These are phyloP conservation scores for Penicillium sclerotigenum DNA, from an alignment of 2,329 filamentous ascomycete genomes.

Conservation along the genomic window DNA sequence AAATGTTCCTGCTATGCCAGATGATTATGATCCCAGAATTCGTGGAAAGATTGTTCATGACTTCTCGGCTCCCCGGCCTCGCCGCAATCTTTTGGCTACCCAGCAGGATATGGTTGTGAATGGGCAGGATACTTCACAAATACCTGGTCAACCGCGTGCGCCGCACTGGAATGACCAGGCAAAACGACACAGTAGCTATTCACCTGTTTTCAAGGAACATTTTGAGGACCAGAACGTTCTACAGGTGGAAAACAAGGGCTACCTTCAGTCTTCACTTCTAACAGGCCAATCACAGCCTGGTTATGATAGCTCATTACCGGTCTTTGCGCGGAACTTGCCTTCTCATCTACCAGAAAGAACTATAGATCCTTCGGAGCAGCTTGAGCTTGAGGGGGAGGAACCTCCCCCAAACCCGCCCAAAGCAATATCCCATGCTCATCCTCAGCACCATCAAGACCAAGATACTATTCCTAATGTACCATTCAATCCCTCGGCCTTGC, in stretches of 20 bases:
- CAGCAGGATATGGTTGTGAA: slow-evolving; percentile 15
- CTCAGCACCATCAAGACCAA: slow-evolving; percentile 25
- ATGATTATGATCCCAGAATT: slow-evolving; percentile 62
- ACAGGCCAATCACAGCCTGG: slow-evolving; percentile 29
- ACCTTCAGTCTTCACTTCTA: slow-evolving; percentile 41
- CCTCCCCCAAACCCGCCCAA: slow-evolving; percentile 4
- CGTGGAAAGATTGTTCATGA: slow-evolving; percentile 63
- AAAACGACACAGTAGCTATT: slow-evolving; percentile 46
- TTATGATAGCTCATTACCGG: slow-evolving; percentile 38
- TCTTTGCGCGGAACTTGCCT: slow-evolving; percentile 46
- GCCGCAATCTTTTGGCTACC: slow-evolving; percentile 35
- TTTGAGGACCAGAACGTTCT: slow-evolving; percentile 50
- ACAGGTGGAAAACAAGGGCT: slow-evolving; percentile 43
- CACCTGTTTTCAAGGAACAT: slow-evolving; percentile 60
- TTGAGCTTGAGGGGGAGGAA: slow-evolving; percentile 2
- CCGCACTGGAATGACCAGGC: slow-evolving; percentile 24
- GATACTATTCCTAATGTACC: slow-evolving; percentile 33
- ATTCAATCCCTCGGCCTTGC: slow-evolving; percentile 35
- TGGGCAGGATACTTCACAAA: slow-evolving; percentile 17
- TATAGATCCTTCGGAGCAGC: slow-evolving; percentile 9
- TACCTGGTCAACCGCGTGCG: slow-evolving; percentile 11
- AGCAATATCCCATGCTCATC: slow-evolving; percentile 5
- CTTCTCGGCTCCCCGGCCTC: slow-evolving; percentile 59
- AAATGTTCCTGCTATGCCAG: slow-evolving; percentile 53
- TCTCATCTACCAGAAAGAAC: slow-evolving; percentile 30